Conservation (phyloP, 2,329 filamentous ascomycete genomes). For the Ophiosphaerella herpotricha region DNA sequence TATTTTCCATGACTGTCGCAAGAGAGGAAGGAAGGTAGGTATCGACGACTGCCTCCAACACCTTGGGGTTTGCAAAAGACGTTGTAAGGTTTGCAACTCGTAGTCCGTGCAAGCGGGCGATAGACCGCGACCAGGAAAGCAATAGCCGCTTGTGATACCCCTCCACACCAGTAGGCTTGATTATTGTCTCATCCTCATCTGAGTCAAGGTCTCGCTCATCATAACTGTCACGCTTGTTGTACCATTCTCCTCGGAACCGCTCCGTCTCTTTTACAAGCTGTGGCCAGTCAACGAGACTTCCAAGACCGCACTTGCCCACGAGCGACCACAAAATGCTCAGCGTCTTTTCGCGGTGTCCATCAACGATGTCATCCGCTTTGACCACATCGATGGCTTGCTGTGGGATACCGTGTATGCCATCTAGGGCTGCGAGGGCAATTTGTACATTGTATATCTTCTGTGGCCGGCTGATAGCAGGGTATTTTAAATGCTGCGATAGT, state of each 20-base stretch:
- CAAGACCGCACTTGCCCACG: slow-evolving; percentile 61
- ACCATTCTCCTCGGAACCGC: slow-evolving; percentile 47
- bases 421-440: slow-evolving; percentile 59
- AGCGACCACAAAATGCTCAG: slow-evolving; percentile 64
- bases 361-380: slow-evolving; percentile 63
- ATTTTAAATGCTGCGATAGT: slow-evolving; percentile 62
- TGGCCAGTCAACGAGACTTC: slow-evolving; percentile 59
- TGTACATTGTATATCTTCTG: slow-evolving; percentile 65
- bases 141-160: slow-evolving; percentile 52
- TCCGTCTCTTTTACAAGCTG: slow-evolving; percentile 58
- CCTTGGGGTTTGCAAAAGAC: slow-evolving; percentile 59
- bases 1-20: slow-evolving; percentile 3
- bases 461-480: slow-evolving; percentile 59
- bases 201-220: slow-evolving; percentile 41
- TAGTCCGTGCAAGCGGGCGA: slow-evolving; percentile 54
- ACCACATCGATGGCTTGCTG: slow-evolving; percentile 51
- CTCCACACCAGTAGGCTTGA: slow-evolving; percentile 35
- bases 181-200: slow-evolving; percentile 29
- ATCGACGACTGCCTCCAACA: slow-evolving; percentile 61
- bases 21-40: slow-evolving; percentile 54
- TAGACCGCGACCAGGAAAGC: slow-evolving; percentile 59
- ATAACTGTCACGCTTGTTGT: slow-evolving; percentile 33
- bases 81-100: slow-evolving; percentile 61
- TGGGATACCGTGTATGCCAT: slow-evolving; percentile 48
- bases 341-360: slow-evolving; percentile 68